Conservation (phyloP, 306 rosid genomes). For the Mimosa pudica region DNA sequence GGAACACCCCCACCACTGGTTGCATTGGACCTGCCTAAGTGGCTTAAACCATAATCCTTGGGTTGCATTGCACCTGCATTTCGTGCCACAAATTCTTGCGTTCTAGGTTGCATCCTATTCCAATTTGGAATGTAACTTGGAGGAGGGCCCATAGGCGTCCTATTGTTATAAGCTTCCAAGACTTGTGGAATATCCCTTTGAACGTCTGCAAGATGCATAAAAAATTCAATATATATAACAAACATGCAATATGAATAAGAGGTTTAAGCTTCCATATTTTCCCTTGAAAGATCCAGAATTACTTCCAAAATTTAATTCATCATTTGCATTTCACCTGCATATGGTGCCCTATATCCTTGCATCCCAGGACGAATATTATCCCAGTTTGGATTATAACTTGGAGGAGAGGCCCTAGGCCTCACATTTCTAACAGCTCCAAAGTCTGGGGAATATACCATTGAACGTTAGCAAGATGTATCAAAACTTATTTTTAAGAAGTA, state of each 20-base stretch:
- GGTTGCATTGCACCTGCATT: conserved; percentile 79
- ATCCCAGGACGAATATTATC: too few relatives aligned
- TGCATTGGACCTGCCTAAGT: conserved; percentile 58
- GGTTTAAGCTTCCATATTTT: conserved; percentile 11
- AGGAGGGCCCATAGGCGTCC: conserved; percentile 88
- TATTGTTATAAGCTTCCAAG: conserved; percentile 71
- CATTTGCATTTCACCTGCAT: too few relatives aligned
- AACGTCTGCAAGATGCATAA: conserved; percentile 59
- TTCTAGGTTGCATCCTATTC: conserved; percentile 88
- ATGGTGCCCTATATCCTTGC: too few relatives aligned
- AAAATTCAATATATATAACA: conserved; percentile 1
- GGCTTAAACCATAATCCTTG: conserved; percentile 80
- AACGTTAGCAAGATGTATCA: too few relatives aligned
- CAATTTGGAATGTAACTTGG: conserved; percentile 82
- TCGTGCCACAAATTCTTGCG: conserved; percentile 84
- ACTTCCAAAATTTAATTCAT: too few relatives aligned
- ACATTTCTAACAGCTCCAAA: conserved; percentile 74
- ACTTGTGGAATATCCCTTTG: conserved; percentile 87
- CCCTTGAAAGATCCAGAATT: not conserved
- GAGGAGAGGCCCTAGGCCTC: conserved; percentile 69
- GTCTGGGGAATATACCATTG: not conserved
- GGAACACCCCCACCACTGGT: conserved; percentile 68
- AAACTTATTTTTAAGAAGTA: too few relatives aligned
- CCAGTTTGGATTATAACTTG: too few relatives aligned
- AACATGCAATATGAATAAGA: not conserved